These are phyloP conservation scores for Aureobasidium leucospermi DNA, from an alignment of 2,329 filamentous ascomycete species.

Conservation along the genomic window DNA sequence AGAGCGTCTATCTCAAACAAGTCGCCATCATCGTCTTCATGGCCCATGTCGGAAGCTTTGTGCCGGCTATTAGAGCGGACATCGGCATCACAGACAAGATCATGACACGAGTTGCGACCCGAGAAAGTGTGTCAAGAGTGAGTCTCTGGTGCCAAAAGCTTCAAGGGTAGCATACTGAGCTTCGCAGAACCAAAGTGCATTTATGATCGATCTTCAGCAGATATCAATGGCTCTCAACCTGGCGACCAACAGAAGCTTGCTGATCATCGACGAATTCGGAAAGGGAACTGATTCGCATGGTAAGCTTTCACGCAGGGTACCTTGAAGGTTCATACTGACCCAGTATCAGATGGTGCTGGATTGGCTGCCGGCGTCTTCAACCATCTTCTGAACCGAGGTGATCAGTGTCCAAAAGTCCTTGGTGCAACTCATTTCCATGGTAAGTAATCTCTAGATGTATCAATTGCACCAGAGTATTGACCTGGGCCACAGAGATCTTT, in stretches of 20 bases:
- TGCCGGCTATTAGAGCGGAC: conserved; percentile 67
- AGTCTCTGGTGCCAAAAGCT: neutral
- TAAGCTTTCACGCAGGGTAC: conserved; percentile 17
- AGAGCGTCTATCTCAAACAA: conserved; percentile 93
- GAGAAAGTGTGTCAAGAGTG: conserved; percentile 57
- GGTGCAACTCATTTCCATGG: conserved; percentile 58
- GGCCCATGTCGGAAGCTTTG: conserved; percentile 86
- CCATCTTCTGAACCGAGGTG: conserved; percentile 44
- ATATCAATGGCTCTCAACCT: conserved; percentile 68
- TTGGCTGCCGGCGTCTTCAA: conserved; percentile 56
- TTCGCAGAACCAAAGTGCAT: conserved; percentile 52
- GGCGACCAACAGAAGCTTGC: conserved; percentile 66
- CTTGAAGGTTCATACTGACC: neutral
- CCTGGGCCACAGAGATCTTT: conserved; percentile 53
- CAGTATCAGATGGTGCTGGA: conserved; percentile 51
- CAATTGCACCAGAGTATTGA: conserved; percentile 29
- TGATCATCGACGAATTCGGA: conserved; percentile 90
- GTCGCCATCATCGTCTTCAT: conserved; percentile 84
- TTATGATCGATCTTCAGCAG: conserved; percentile 82
- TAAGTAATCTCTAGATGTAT: conserved; percentile 21
- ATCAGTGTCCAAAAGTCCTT: conserved; percentile 51
- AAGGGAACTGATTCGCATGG: conserved; percentile 58
- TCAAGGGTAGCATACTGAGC: neutral
- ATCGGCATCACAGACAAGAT: conserved; percentile 92
- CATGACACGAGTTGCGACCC: conserved; percentile 73